phyloP scores from a whole-genome alignment of 371 early-diverging fungal species.

The Mortierella sp. region DNA sequence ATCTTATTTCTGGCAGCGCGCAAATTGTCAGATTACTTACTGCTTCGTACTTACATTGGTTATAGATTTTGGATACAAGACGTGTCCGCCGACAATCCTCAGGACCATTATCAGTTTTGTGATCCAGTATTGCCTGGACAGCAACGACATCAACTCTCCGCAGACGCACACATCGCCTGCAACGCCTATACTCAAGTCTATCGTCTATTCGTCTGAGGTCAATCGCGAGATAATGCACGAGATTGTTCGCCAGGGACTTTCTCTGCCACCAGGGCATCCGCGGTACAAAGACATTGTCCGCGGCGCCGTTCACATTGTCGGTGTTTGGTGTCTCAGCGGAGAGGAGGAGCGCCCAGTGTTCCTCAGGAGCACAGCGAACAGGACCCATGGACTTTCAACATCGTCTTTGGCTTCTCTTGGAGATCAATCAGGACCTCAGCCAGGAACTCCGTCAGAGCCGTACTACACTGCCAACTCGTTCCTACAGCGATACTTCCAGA shows the following conservation, averaged over 20 bases:
- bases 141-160: conserved; percentile 62
- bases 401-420: conserved; percentile 37
- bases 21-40: too few relatives aligned
- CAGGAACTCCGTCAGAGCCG: conserved; percentile 21
- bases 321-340: conserved; percentile 77
- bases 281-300: conserved; percentile 76
- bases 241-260: conserved; percentile 76
- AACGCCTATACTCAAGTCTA: conserved; percentile 75
- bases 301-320: conserved; percentile 79
- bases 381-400: conserved; percentile 36
- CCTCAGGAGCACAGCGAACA: conserved; percentile 62
- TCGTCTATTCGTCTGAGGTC: conserved; percentile 74
- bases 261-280: conserved; percentile 67
- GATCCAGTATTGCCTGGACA: conserved; percentile 72
- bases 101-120: conserved; percentile 77
- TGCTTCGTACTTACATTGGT: neutral
- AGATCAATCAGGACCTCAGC: conserved; percentile 32
- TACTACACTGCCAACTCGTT: conserved; percentile 68
- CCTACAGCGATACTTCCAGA: conserved; percentile 69
- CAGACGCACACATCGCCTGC: conserved; percentile 70
- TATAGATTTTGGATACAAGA: conserved; percentile 68
- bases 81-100: conserved; percentile 82
- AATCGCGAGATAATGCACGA: conserved; percentile 86
- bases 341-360: conserved; percentile 79
- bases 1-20: neutral